These are phyloP conservation scores for Lanzia echinophila DNA, from an alignment of 2,329 filamentous ascomycete species.

Conservation along the genomic window DNA sequence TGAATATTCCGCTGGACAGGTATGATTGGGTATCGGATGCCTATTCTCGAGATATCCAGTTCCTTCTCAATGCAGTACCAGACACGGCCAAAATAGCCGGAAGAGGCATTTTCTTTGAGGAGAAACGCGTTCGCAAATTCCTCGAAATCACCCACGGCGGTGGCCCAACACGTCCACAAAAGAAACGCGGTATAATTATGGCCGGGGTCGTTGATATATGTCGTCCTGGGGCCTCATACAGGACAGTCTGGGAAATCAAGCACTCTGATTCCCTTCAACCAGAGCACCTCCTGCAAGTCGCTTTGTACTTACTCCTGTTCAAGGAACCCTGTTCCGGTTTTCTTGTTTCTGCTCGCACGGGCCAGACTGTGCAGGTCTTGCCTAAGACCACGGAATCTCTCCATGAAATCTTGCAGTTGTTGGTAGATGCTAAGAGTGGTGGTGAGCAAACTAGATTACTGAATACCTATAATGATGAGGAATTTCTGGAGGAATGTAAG, in stretches of 20 bases:
- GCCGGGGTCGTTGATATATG: not conserved
- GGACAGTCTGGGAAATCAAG: not conserved
- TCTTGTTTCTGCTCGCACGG: conserved; percentile 3
- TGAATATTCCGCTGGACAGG: not conserved
- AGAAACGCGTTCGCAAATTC: not conserved
- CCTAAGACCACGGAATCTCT: not conserved
- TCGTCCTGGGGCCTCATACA: not conserved
- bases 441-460: not conserved
- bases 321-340: too few relatives aligned
- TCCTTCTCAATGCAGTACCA: not conserved
- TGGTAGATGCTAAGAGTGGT: not conserved
- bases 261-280: conserved; percentile 1
- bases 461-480: conserved; percentile 2
- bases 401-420: not conserved
- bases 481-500: not conserved
- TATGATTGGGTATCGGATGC: not conserved
- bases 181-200: not conserved
- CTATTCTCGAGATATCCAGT: not conserved
- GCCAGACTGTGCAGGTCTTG: conserved; percentile 3
- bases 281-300: conserved; percentile 1
- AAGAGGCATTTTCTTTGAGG: not conserved
- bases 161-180: not conserved
- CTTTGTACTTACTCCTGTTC: conserved; percentile 3
- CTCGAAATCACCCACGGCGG: not conserved
- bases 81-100: not conserved